Evolutionary conservation across 768 basidiomycete genomes (phyloP).

Genomic region (Tylopilus plumbeoviolaceoides): DNA sequence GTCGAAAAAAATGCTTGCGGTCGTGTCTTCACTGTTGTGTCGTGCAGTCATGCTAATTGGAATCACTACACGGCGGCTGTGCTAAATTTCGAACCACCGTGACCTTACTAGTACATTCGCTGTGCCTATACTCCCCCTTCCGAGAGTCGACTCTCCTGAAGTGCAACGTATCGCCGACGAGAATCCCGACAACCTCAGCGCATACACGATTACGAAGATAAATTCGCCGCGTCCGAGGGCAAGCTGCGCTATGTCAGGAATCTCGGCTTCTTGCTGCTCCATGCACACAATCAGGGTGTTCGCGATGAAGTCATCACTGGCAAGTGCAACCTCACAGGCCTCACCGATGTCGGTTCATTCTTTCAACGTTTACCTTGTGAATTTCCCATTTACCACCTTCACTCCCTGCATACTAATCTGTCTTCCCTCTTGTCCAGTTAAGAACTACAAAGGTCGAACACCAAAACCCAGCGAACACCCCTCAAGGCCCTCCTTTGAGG

Average conservation of each 20-base stretch:
- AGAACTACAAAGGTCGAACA: constrained; percentile 15
- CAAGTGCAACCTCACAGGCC: constrained; percentile 1
- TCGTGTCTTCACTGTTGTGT: too few species aligned
- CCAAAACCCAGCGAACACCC: constrained; percentile 15
- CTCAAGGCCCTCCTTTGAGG: constrained; percentile 17
- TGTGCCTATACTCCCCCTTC: background rate
- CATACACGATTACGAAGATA: background rate
- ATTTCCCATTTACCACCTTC: background rate
- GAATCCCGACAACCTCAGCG: background rate
- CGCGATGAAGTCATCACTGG: constrained; percentile 2
- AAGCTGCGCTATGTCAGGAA: constrained; percentile 1
- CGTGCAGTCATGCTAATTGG: too few species aligned
- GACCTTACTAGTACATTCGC: too few species aligned
- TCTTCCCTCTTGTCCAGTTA: constrained; percentile 7
- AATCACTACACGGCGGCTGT: too few species aligned
- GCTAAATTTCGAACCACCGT: too few species aligned
- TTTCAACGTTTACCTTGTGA: constrained; percentile 8
- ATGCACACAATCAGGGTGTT: background rate
- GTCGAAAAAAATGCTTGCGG: too few species aligned
- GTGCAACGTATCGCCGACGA: background rate
- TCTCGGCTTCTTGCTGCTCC: constrained; percentile 7
- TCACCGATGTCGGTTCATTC: background rate
- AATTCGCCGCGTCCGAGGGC: background rate
- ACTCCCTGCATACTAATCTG: background rate
- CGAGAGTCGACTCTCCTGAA: background rate